Evolutionary conservation across 306 rosid genomes (phyloP).

Genomic region (Castanospermum australe): DNA sequence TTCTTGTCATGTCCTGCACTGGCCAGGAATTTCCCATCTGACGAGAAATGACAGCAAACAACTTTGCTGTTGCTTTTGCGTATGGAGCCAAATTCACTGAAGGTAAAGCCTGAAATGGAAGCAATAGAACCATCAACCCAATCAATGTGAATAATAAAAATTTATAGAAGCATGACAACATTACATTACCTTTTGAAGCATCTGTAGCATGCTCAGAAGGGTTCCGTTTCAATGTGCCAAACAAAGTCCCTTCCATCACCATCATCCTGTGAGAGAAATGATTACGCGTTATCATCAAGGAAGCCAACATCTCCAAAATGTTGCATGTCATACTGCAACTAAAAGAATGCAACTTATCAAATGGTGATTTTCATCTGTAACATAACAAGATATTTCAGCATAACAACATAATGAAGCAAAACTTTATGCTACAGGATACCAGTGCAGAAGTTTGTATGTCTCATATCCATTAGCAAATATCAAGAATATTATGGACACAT

Average conservation of each 20-base stretch:
- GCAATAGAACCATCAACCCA: constrained; percentile 25
- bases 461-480: neutral
- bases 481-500: neutral
- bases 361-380: neutral
- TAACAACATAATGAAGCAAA: constrained; percentile 9
- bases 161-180: constrained; percentile 28
- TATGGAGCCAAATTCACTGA: constrained; percentile 74
- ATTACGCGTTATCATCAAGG: constrained; percentile 89
- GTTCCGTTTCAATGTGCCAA: constrained; percentile 72
- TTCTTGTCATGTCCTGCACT: constrained; percentile 99
- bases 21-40: constrained; percentile 93
- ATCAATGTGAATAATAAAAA: constrained; percentile 21
- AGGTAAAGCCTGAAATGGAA: constrained; percentile 67
- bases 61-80: constrained; percentile 85
- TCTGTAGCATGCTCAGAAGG: constrained; percentile 82
- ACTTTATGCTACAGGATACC: neutral
- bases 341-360: constrained; percentile 24
- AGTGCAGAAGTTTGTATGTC: neutral
- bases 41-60: constrained; percentile 92
- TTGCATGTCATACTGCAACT: constrained; percentile 83
- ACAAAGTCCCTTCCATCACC: constrained; percentile 93
- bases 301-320: constrained; percentile 93
- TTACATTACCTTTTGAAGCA: constrained; percentile 69
- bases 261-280: constrained; percentile 85
- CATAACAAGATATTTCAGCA: constrained; percentile 18